Base-by-base conservation (phyloP, 2,329 filamentous ascomycete species). In the Aspergillus ibericus region DNA sequence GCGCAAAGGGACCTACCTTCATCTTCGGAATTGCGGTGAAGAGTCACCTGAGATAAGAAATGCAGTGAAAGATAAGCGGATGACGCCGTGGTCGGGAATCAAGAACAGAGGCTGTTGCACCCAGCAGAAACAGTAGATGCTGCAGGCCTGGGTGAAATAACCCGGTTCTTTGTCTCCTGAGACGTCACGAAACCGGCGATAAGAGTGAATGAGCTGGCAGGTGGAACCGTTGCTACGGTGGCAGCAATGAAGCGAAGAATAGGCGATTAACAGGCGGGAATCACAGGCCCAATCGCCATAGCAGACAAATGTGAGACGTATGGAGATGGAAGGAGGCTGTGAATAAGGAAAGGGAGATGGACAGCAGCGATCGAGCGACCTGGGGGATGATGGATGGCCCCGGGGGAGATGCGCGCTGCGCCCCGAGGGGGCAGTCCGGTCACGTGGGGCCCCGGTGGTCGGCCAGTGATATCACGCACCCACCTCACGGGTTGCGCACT, bases 401-500 rank as follows among this genome's bases (percentile, higher is more conserved):
- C 54, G 64, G 56, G 56, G 54, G 60, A 62, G 64, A 66, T 68
- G 65, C 66, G 62, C 56, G 62, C 63, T 68, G 70, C 63, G 67
- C 63, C 55, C 61, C 62, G 58, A 58, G 62, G 63, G 61, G 59
- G 48, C 50, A 59, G 40, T 32, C 46, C 38, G 35, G 61, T 78
- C 76, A 78, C 76, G 76, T 78, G 76, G 62, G 29, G 56, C 32
- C 22, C 55, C 53, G 60, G 9, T 53, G 56, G 50, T 62, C 65
- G 64, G 68, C 75, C 75, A 78, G 75, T 78, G 73, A 77, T 68
- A 75, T 69, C 65, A 67, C 69, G 63, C 67, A 63, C 62, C 69
- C 67, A 69, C 72, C 68, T 77, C 75, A 78, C 76, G 74, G 63
- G 65, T 62, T 62, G 49, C 53, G 63, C 51, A 22, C 46, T 34